Base-by-base conservation (phyloP, 495 filamentous ascomycete genomes). In the Friedmanniomyces simplex region DNA sequence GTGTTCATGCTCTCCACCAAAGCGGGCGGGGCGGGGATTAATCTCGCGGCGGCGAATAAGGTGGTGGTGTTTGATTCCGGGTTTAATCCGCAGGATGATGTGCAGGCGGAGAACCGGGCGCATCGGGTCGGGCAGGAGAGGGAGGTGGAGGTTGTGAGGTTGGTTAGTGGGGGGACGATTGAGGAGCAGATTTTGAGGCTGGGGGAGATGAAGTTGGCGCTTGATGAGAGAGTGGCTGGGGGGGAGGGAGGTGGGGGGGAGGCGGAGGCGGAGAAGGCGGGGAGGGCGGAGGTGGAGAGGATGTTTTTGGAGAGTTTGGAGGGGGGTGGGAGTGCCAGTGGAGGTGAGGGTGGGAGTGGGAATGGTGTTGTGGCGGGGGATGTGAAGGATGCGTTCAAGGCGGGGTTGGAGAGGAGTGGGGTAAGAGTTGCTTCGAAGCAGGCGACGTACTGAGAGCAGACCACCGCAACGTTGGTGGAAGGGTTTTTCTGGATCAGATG, bases 11-110 rank as follows among this genome's bases (percentile, higher is more conserved):
- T 98, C 0, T 91, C 87, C 0, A 98, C 93, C 7, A 91, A 88
- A 58, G 89, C 93, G 10, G 93, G 93, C 20, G 93, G 93, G 36
- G 89, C 91, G 2, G 93, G 93, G 16, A 95, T 98, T 72, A 98
- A 98, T 71, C 69, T 98, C 32, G 88, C 89, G 13, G 87, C 84
- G 42, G 94, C 93, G 2, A 97, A 97, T 73, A 96, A 95, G 74
- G 91, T 98, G 58, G 81, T 98, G 68, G 91, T 98, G 65, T 96
- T 97, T 66, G 93, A 98, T 70, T 87, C 86, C 51, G 85, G 80
- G 28, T 96, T 97, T 71, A 98, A 98, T 63, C 93, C 93, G 0
- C 93, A 98, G 68, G 90, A 96, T 55, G 93, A 98, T 66, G 79
- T 93, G 0, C 93, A 98, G 69, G 93, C 93, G 0, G 91, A 96